These are phyloP conservation scores for Monilinia fructigena DNA, from an alignment of 2,329 filamentous ascomycete species.

Conservation along the genomic window DNA sequence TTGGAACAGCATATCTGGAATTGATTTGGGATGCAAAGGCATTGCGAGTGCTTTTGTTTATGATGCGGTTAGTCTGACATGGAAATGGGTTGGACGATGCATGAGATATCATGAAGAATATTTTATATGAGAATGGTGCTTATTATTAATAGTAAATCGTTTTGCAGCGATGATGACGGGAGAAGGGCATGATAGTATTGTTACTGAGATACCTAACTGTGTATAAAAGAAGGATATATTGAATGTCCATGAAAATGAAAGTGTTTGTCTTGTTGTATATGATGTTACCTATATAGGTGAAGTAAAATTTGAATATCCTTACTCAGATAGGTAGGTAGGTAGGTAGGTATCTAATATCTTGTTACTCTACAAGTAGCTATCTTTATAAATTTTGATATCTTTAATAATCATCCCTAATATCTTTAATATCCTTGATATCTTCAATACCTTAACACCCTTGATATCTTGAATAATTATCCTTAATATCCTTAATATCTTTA, in stretches of 20 bases:
- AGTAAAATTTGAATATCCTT: neutral
- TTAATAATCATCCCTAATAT: too few relatives aligned
- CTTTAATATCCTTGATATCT: too few relatives aligned
- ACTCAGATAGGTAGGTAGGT: too few relatives aligned
- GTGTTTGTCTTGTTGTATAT: too few relatives aligned
- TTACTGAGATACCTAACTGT: slow-evolving; percentile 27
- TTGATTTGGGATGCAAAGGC: slow-evolving; percentile 10
- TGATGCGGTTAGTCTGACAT: neutral
- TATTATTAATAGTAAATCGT: slow-evolving; percentile 28
- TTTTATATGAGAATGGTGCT: slow-evolving; percentile 15
- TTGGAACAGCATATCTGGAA: slow-evolving; percentile 22
- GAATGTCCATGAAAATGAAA: neutral
- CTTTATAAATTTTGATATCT: too few relatives aligned
- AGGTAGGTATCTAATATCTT: too few relatives aligned
- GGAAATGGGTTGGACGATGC: slow-evolving; percentile 2
- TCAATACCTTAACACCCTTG: too few relatives aligned
- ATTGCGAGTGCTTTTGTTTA: slow-evolving; percentile 21
- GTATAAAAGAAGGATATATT: slow-evolving; percentile 27
- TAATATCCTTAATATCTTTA: too few relatives aligned
- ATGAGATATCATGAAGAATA: slow-evolving; percentile 17
- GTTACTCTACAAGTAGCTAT: too few relatives aligned
- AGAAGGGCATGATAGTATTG: slow-evolving; percentile 19
- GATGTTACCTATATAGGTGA: neutral
- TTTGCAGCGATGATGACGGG: slow-evolving; percentile 15
- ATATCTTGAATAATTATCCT: too few relatives aligned